Base-by-base conservation (phyloP, 345 rosid species). In the Aegle marmelos region DNA sequence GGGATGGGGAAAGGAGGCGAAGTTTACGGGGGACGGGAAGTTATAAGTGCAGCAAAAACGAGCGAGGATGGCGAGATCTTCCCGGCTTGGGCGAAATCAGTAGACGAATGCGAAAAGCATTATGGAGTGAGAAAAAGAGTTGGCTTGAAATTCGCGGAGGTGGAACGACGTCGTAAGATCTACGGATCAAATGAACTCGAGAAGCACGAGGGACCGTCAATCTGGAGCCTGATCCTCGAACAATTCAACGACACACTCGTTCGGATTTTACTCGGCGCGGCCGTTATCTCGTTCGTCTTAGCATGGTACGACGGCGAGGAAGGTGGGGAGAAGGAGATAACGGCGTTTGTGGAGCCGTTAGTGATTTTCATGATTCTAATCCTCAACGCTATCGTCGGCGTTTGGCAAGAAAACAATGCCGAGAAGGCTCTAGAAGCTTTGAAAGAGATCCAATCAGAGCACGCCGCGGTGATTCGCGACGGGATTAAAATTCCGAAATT, bases 371-470 rank as follows among this genome's bases (percentile, higher is more conserved):
- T 91, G 75, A 91, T 91, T 71, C 81, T 91, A 81, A 90, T 91
- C 53, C 80, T 91, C 69, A 91, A 91, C 75, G 92, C 93, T 0
- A 39, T 88, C 33, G 92, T 91, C 1, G 93, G 95, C 21, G 84
- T 91, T 72, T 91, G 93, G 93, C 95, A 91, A 72, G 95, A 90
- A 75, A 88, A 72, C 31, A 90, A 90, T 72, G 93, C 92, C 0
- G 95, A 91, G 90, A 91, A 91, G 79, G 93, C 95, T 8, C 68
- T 91, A 62, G 95, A 90, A 72, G 93, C 93, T 7, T 72, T 91
- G 73, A 85, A 88, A 81, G 93, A 91, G 81, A 90, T 91, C 45
- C 95, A 91, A 41, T 91, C 95, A 1, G 91, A 91, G 84, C 91
- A 87, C 4, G 93, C 93, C 0, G 41, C 85, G 8, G 93, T 86